These are phyloP conservation scores for Scolecobasidium constrictum DNA, from an alignment of 2,329 filamentous ascomycete species.

Conservation along the genomic window DNA sequence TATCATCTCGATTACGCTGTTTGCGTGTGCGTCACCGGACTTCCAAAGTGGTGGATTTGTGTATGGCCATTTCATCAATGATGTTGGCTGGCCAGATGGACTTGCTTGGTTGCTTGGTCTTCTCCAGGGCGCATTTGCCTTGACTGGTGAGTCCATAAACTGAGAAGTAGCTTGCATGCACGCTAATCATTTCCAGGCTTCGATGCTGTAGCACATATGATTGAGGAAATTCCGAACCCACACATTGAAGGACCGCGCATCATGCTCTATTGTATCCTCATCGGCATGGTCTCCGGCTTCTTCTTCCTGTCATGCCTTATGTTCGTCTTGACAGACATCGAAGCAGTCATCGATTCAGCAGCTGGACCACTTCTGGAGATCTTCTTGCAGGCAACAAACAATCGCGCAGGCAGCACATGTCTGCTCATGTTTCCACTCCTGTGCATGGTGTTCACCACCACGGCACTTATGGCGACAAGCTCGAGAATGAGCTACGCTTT, in stretches of 20 bases:
- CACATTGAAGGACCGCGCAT: conserved; percentile 51
- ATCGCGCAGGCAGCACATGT: conserved; percentile 49
- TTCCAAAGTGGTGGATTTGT: conserved; percentile 56
- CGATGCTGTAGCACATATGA: conserved; percentile 44
- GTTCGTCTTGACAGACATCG: conserved; percentile 48
- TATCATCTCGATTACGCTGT: conserved; percentile 57
- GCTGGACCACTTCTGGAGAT: conserved; percentile 52
- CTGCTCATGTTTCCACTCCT: conserved; percentile 56
- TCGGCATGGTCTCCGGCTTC: conserved; percentile 52
- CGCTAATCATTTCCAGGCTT: too few relatives aligned
- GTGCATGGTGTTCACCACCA: conserved; percentile 53
- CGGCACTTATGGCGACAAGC: conserved; percentile 40
- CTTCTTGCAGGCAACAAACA: conserved; percentile 51
- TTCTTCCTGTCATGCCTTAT: conserved; percentile 53
- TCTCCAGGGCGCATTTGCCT: conserved; percentile 43
- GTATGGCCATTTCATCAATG: conserved; percentile 57
- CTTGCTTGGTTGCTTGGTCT: conserved; percentile 42
- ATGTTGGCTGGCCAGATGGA: conserved; percentile 59
- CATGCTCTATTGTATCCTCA: conserved; percentile 54
- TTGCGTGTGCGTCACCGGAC: conserved; percentile 54
- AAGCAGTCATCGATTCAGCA: conserved; percentile 42
- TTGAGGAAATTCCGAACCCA: conserved; percentile 49
- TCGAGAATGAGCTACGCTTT: conserved; percentile 16
- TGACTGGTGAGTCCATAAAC: too few relatives aligned
- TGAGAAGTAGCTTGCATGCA: too few relatives aligned